phyloP scores from a whole-genome alignment of 768 basidiomycete species.

The Lactifluus rugatus region DNA sequence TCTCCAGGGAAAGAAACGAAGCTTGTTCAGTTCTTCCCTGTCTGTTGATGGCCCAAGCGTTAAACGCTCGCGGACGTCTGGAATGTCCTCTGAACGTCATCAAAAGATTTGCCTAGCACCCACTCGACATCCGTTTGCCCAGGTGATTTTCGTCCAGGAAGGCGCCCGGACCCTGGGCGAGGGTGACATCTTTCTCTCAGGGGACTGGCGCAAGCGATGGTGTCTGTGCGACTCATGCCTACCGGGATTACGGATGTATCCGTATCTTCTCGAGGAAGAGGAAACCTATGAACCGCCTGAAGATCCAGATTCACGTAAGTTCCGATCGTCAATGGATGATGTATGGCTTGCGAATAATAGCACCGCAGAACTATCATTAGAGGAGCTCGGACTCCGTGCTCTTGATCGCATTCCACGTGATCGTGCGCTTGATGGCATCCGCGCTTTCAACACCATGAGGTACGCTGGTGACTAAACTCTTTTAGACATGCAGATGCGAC shows the following conservation, averaged over 20 bases:
- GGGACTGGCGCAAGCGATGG: constrained; percentile 71
- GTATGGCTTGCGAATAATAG: background rate
- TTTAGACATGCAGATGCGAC: background rate
- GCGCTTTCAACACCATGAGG: constrained; percentile 80
- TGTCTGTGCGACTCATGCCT: constrained; percentile 64
- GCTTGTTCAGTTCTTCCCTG: constrained; percentile 22
- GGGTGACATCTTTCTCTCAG: constrained; percentile 68
- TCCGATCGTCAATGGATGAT: background rate
- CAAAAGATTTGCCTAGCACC: constrained; percentile 46
- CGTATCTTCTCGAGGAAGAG: constrained; percentile 65
- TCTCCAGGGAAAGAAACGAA: constrained; percentile 35
- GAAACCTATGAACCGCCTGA: constrained; percentile 80
- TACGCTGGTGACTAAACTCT: constrained; percentile 26
- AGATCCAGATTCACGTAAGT: constrained; percentile 70
- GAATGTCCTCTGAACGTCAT: constrained; percentile 26
- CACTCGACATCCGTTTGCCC: constrained; percentile 35
- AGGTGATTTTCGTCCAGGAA: constrained; percentile 33
- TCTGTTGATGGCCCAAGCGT: constrained; percentile 29
- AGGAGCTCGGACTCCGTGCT: constrained; percentile 77
- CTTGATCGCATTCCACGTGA: constrained; percentile 66
- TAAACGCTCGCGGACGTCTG: constrained; percentile 38
- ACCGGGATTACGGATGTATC: constrained; percentile 39
- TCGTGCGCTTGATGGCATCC: constrained; percentile 72
- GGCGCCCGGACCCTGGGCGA: constrained; percentile 33
- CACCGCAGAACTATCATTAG: constrained; percentile 56